Percentiles rank a stretch among this genome's conserved stretches.
Evolutionary conservation across 2,329 filamentous ascomycete genomes (phyloP).

Genomic region (Fusarium sp.): DNA sequence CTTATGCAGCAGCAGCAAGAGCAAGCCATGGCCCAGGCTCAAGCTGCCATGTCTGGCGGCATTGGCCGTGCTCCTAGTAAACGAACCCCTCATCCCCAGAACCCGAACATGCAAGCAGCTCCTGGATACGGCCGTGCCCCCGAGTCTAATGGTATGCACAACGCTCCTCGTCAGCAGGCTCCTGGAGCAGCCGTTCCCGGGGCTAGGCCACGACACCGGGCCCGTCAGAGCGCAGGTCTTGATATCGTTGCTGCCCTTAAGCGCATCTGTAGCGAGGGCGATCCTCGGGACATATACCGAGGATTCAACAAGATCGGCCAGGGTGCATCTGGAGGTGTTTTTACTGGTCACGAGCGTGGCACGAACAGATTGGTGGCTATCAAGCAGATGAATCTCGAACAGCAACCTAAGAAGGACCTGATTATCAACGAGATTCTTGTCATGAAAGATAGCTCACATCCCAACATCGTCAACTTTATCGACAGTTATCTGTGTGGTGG

Average conservation of each 20-base stretch:
- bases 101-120: slow-evolving; percentile 40
- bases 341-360: slow-evolving; percentile 85
- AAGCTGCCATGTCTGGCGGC: slow-evolving; percentile 79
- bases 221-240: slow-evolving; percentile 81
- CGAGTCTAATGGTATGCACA: slow-evolving; percentile 49
- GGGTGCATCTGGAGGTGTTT: slow-evolving; percentile 95
- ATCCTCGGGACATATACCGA: slow-evolving; percentile 88
- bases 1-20: slow-evolving; percentile 86
- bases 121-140: slow-evolving; percentile 46
- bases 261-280: slow-evolving; percentile 89
- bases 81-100: slow-evolving; percentile 60
- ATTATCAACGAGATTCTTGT: slow-evolving; percentile 99
- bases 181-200: slow-evolving; percentile 56
- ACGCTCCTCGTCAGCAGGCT: slow-evolving; percentile 53
- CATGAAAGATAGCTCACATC: slow-evolving; percentile 98
- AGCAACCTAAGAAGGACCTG: slow-evolving; percentile 98
- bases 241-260: slow-evolving; percentile 88
- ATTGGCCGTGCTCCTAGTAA: slow-evolving; percentile 81
- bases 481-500: slow-evolving; percentile 92
- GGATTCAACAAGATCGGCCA: slow-evolving; percentile 96
- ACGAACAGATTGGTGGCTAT: slow-evolving; percentile 93
- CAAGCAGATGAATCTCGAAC: slow-evolving; percentile 99
- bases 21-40: slow-evolving; percentile 81
- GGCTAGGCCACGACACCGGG: slow-evolving; percentile 79
- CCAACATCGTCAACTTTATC: slow-evolving; percentile 99